Evolutionary conservation across 2,329 filamentous ascomycete species (phyloP), one percentile per base, ranked within the genome.

Genomic region (Raffaelea ambrosiae): DNA sequence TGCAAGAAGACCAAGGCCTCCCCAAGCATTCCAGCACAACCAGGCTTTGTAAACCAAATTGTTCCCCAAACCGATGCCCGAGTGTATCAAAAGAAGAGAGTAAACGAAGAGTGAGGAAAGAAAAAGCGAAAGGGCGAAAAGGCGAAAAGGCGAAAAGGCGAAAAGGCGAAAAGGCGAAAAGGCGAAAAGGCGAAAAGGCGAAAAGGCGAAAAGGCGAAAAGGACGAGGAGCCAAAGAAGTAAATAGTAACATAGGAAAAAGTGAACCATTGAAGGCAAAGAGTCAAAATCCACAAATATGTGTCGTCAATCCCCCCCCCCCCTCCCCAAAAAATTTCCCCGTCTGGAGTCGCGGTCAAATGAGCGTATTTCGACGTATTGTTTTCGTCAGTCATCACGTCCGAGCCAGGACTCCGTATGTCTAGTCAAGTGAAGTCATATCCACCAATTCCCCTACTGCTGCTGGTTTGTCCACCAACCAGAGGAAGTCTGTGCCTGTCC

Each of bases 401-500:
- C 53, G 50, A 45, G 39, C 39, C 44, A 19, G 39, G 20, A 48
- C 40, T 43, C n/a, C n/a, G n/a, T n/a, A n/a, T n/a, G n/a, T n/a
- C n/a, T n/a, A n/a, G n/a, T n/a, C n/a, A n/a, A n/a, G n/a, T 4
- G 26, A 29, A 29, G 13, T 7, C 7, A 29, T 29, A 29, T 29
- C 26, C 26, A 7, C 26, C 20, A 19, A 14, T 26, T 2, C 4
- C 18, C 26, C 39, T 49, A 69, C 53, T 78, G 74, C 52, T 71
- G 71, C 52, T 72, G 70, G 48, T 69, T 71, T 9, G 69, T 56
- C 75, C 75, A 79, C 73, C 76, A 78, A 57, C 76, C 69, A 47
- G 76, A 73, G 2, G 80, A 73, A 9, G 79, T 74, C 49, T 81
- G 81, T 56, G 83, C 81, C 56, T 84, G 80, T 35, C 78, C 69